Conservation (phyloP, 352 stramenopile genomes). For the Aphanomyces stellatus region DNA sequence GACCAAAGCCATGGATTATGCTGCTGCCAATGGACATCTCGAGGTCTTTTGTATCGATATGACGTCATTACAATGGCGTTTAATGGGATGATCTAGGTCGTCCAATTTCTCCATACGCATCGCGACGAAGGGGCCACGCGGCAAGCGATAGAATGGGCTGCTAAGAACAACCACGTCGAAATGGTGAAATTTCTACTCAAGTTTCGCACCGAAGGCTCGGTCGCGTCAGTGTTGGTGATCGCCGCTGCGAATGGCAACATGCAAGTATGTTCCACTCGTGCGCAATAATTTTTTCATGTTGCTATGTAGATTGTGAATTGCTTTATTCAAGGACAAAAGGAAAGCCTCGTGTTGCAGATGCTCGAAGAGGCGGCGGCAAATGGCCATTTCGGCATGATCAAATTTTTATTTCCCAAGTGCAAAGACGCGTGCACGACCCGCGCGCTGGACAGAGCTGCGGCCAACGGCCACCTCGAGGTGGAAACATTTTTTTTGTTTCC, state of each 20-base stretch:
- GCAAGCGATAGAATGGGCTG: background rate
- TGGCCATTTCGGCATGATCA: background rate
- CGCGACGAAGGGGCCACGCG: background rate
- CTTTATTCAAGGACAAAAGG: no score
- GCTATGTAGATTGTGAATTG: background rate
- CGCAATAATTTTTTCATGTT: background rate
- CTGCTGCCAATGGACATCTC: slow-evolving; percentile 24
- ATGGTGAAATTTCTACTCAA: background rate
- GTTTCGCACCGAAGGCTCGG: background rate
- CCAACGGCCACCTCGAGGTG: background rate
- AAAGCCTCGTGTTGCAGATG: no score
- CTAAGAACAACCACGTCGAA: background rate
- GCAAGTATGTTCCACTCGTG: background rate
- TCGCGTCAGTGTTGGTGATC: background rate
- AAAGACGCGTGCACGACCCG: background rate
- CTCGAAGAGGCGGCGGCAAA: background rate
- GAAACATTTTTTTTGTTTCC: background rate
- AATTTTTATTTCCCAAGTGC: background rate
- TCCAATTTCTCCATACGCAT: background rate
- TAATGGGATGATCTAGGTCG: no score
- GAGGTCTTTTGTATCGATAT: slow-evolving; percentile 13
- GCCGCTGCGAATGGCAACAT: background rate
- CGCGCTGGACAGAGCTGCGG: slow-evolving; percentile 2
- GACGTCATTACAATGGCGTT: no score
- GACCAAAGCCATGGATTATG: slow-evolving; percentile 25